Conservation (phyloP, 192 early-diverging fungal genomes). For the Coemansia guatemalensis region DNA sequence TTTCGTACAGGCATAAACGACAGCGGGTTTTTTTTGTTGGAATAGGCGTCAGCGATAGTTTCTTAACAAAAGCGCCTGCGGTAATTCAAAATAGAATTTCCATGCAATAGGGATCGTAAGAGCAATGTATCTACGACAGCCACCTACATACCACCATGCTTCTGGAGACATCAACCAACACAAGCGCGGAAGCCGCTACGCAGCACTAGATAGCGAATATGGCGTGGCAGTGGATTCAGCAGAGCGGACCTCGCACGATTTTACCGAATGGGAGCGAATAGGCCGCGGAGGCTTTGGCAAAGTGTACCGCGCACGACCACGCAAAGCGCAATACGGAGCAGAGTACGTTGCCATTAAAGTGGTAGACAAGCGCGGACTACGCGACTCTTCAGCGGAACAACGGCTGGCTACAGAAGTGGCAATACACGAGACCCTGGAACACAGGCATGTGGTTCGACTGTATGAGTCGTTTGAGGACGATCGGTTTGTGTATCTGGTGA, state of each 20-base stretch:
- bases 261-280: slow-evolving; percentile 38
- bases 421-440: slow-evolving; percentile 62
- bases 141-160: too few relatives aligned
- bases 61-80: too few relatives aligned
- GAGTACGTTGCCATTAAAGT: slow-evolving; percentile 36
- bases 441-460: slow-evolving; percentile 58
- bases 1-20: too few relatives aligned
- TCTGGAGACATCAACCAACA: too few relatives aligned
- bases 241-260: slow-evolving; percentile 22
- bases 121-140: too few relatives aligned
- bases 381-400: slow-evolving; percentile 29
- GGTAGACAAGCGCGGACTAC: slow-evolving; percentile 40
- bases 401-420: slow-evolving; percentile 66
- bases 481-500: slow-evolving; percentile 71
- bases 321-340: neutral
- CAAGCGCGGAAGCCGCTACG: neutral
- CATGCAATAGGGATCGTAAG: too few relatives aligned
- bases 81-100: too few relatives aligned
- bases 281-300: slow-evolving; percentile 51
- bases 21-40: too few relatives aligned
- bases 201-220: too few relatives aligned
- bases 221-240: neutral
- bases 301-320: slow-evolving; percentile 35
- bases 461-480: slow-evolving; percentile 69
- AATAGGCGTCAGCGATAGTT: too few relatives aligned